These are phyloP conservation scores for Hypoxylon sp. DNA, from an alignment of 2,329 filamentous ascomycete species.

Conservation along the genomic window DNA sequence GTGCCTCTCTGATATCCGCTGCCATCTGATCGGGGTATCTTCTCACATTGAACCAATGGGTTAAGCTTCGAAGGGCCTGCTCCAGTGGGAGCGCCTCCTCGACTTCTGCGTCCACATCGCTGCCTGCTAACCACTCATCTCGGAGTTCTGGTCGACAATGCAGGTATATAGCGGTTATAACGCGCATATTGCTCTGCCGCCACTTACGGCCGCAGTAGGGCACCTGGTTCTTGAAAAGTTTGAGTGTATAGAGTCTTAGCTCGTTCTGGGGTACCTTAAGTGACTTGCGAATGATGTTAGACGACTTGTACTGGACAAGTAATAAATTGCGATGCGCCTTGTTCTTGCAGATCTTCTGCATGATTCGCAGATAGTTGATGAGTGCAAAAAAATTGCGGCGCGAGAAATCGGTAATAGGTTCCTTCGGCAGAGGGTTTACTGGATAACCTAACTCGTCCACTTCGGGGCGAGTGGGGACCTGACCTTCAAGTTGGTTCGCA, in stretches of 20 bases:
- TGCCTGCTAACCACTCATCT: constrained; percentile 94
- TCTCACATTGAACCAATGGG: constrained; percentile 94
- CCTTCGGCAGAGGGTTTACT: constrained; percentile 75
- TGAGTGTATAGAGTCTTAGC: constrained; percentile 92
- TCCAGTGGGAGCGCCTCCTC: constrained; percentile 93
- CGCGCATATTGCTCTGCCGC: constrained; percentile 98
- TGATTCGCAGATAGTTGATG: constrained; percentile 94
- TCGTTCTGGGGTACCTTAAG: constrained; percentile 91
- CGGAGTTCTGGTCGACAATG: constrained; percentile 92
- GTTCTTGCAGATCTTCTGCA: constrained; percentile 97
- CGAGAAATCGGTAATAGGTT: constrained; percentile 90
- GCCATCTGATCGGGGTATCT: constrained; percentile 85
- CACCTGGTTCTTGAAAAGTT: constrained; percentile 98
- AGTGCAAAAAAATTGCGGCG: constrained; percentile 95
- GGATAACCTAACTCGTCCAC: constrained; percentile 93
- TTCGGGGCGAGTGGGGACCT: constrained; percentile 64
- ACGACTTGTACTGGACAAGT: constrained; percentile 95
- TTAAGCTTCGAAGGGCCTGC: constrained; percentile 88
- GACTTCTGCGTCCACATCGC: constrained; percentile 92
- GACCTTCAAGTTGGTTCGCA: constrained; percentile 54
- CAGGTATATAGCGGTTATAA: constrained; percentile 96
- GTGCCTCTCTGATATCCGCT: constrained; percentile 67
- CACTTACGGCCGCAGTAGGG: constrained; percentile 98
- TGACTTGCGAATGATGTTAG: constrained; percentile 90
- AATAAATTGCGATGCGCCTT: constrained; percentile 96